Base-by-base conservation (phyloP, 768 basidiomycete genomes). In the Lactarius hengduanensis region DNA sequence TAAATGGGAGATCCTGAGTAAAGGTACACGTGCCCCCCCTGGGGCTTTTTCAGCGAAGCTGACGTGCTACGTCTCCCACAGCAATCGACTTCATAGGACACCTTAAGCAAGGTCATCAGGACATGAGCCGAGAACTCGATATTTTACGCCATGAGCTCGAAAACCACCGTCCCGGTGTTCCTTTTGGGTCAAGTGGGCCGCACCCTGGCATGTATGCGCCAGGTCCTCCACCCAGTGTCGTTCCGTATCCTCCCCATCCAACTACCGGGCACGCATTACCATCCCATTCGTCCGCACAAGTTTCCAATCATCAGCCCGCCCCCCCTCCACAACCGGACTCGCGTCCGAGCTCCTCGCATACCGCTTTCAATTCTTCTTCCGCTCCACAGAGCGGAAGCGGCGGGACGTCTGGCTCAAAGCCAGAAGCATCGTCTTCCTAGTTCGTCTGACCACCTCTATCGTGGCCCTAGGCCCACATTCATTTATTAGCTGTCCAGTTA, bases 1-100 rank as follows among this genome's bases (percentile, higher is more conserved):
- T 79, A 99, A 99, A 79, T 98, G 96, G 97, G 97, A 99, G 80
- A 98, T 98, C 68, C 78, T 99, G 40, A 96, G 89, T 78, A 96
- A 97, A 87, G 92, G 96, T 92, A 70, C 69, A 83, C 75, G 26
- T 59, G 47, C 62, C 53, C 30, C 20, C 38, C 38, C 38, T 38
- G 36, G 36, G 45, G 41, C 15, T 13, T 50, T 38, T 57, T 41
- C 38, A 5, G n/a, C 34, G 56, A 38, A 22, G 22, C 26, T 55
- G 16, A 63, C 57, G 20, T 41, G 26, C 40, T 50, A 26, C 56
- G 40, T 57, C n/a, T 30, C 53, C 64, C 57, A 32, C 68, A 91
- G 94, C 95, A 34, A 94, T 96, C 73, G 94, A 96, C 76, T 94
- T 91, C 78, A 91, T 97, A 57, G 76, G 79, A 40, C 84, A 86